Evolutionary conservation across 768 basidiomycete genomes (phyloP), one percentile per base, ranked within the genome.

Genomic region (Boletus eberwhitei): DNA sequence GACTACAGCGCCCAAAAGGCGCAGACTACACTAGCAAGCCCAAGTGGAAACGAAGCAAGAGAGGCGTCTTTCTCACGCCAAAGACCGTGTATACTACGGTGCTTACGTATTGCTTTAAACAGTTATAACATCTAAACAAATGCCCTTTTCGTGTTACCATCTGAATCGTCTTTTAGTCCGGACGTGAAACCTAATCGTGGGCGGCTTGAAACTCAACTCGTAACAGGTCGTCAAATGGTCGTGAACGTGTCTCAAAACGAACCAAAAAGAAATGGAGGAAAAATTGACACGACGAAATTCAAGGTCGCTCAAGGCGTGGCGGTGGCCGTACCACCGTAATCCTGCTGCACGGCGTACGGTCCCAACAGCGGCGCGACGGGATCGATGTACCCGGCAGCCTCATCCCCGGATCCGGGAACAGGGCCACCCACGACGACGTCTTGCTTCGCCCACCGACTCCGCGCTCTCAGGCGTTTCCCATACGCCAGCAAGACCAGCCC

Each of bases 381-480:
- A 16, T n/a, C 39, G 7, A 34, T 26, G n/a, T 50, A 48, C 14
- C 2, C 26, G 5, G 38, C 5, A 16, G 1, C 36, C 5, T 17
- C 38, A 4, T 3, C 26, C 16, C 13, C 43, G 5, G 52, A 38
- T 6, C 32, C 47, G 3, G 49, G n/a, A 4, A 17, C n/a, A 7
- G 17, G 7, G 1, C 36, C 43, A 4, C 31, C 52, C 12, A 41
- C 24, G 11, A 34, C 35, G n/a, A 3, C 49, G 19, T 65, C 61
- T 38, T 68, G 66, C 26, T 48, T 58, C 21, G 66, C 66, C 66
- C 66, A 67, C n/a, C 55, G 58, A 55, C 66, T 68, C 17, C 8
- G 51, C 8, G 53, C 66, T 21, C 66, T 58, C 35, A 67, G 32
- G 4, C 45, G 48, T 21, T 60, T 65, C 22, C 66, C 66, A 22